Conservation (phyloP, 1,139 yeast species). For the Blastobotrys serpentis region DNA sequence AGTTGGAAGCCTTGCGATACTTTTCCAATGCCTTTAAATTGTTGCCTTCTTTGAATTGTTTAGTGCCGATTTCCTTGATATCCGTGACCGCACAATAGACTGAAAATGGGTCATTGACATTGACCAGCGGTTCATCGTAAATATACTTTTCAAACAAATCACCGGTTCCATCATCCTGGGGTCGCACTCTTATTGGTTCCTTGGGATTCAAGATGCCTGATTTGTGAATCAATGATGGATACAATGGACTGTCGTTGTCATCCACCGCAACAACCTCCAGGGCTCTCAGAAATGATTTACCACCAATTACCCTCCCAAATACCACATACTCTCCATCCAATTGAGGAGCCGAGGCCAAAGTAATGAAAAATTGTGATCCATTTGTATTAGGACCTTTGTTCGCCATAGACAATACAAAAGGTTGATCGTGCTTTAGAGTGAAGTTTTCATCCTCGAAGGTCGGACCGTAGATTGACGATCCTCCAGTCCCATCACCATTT, state of each 20-base stretch:
- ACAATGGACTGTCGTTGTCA: slow-evolving; percentile 66
- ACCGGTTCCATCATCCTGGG: slow-evolving; percentile 70
- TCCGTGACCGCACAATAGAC: slow-evolving; percentile 64
- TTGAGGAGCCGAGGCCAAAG: slow-evolving; percentile 71
- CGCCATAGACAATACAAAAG: slow-evolving; percentile 92
- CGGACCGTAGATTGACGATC: slow-evolving; percentile 94
- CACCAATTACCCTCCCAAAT: slow-evolving; percentile 81
- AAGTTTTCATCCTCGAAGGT: slow-evolving; percentile 93
- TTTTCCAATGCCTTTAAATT: slow-evolving; percentile 57
- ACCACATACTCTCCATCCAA: slow-evolving; percentile 92
- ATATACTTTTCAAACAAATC: slow-evolving; percentile 77
- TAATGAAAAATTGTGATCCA: slow-evolving; percentile 88
- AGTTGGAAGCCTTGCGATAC: slow-evolving; percentile 67
- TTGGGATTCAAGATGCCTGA: slow-evolving; percentile 72
- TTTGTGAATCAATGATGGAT: slow-evolving; percentile 63
- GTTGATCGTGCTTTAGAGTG: slow-evolving; percentile 69
- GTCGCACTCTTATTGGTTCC: slow-evolving; percentile 36
- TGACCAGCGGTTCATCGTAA: slow-evolving; percentile 67
- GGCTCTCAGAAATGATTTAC: slow-evolving; percentile 72
- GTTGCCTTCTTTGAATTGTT: slow-evolving; percentile 64
- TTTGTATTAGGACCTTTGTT: slow-evolving; percentile 83
- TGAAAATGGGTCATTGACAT: slow-evolving; percentile 55
- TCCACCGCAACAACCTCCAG: slow-evolving; percentile 65
- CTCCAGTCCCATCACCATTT: slow-evolving; percentile 85
- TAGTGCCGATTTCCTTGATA: slow-evolving; percentile 79